These are phyloP conservation scores for Fonsecaea pugnacius DNA, from an alignment of 2,329 filamentous ascomycete species.

Conservation along the genomic window DNA sequence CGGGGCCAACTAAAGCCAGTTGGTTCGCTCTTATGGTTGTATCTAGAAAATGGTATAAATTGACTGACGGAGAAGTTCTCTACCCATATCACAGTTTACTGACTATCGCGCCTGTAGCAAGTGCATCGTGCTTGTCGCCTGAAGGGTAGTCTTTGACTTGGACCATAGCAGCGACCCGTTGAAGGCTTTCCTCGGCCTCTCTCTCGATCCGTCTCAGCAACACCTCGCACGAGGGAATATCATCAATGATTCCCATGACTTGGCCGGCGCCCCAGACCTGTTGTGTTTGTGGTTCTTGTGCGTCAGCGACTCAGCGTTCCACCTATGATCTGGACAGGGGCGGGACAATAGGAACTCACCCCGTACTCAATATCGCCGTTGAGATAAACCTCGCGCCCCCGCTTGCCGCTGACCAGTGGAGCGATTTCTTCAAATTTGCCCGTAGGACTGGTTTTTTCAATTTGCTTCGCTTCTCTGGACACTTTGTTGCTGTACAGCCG, in stretches of 20 bases:
- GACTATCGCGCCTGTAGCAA: no score
- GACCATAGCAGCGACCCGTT: conserved; percentile 47
- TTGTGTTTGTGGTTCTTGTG: no score
- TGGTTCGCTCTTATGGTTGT: no score
- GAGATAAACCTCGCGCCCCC: conserved; percentile 86
- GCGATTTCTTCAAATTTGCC: conserved; percentile 91
- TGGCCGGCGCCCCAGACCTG: conserved; percentile 84
- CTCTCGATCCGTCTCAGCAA: conserved; percentile 74
- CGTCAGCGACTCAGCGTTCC: no score
- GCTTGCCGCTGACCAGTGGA: conserved; percentile 83
- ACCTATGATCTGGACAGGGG: no score
- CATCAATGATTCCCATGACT: conserved; percentile 86
- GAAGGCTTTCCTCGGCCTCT: conserved; percentile 71
- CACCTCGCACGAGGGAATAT: conserved; percentile 62
- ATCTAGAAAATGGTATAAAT: no score
- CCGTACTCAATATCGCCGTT: conserved; percentile 91
- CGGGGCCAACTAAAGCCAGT: no score
- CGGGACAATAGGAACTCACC: conserved; percentile 51
- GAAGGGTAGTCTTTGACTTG: no score
- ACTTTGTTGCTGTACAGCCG: conserved; percentile 91
- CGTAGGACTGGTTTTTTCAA: conserved; percentile 79
- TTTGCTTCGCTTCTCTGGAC: conserved; percentile 74
- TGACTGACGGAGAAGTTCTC: no score
- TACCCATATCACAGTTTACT: no score
- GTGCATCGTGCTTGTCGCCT: no score